Percentiles rank a stretch among this genome's conserved stretches.
These are phyloP conservation scores for Hymenoscyphus scutula DNA, from an alignment of 2,329 filamentous ascomycete species.

Conservation along the genomic window DNA sequence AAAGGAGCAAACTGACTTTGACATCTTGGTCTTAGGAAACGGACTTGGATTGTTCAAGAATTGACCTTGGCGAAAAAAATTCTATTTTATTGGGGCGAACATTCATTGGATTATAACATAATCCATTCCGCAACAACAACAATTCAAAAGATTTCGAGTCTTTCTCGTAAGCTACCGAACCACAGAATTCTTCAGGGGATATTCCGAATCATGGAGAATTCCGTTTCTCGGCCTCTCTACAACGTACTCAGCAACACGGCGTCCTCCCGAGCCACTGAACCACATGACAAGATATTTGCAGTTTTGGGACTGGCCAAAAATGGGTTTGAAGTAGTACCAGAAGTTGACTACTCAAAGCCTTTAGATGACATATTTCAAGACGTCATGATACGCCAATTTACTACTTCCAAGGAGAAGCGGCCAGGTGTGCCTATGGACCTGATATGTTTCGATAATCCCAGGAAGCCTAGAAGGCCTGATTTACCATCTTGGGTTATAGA, in stretches of 20 bases:
- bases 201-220: background rate
- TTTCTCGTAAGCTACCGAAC: background rate
- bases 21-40: background rate
- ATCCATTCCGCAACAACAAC: no score
- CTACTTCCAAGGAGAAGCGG: background rate
- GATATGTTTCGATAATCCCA: background rate
- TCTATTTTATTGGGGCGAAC: background rate
- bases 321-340: background rate
- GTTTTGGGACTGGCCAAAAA: background rate
- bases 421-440: background rate
- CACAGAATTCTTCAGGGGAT: background rate
- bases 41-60: constrained; percentile 7
- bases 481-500: background rate
- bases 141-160: background rate
- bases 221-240: background rate
- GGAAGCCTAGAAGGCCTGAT: background rate
- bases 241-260: background rate
- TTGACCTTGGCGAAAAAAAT: background rate
- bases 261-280: background rate
- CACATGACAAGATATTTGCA: constrained; percentile 7
- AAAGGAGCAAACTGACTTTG: no score
- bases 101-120: background rate
- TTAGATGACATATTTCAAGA: background rate
- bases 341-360: background rate
- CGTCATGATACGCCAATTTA: background rate